Percentiles rank a stretch among this genome's conserved stretches.
Conservation (phyloP, 805 yeast species). For the Suhomyces kilbournensis region DNA sequence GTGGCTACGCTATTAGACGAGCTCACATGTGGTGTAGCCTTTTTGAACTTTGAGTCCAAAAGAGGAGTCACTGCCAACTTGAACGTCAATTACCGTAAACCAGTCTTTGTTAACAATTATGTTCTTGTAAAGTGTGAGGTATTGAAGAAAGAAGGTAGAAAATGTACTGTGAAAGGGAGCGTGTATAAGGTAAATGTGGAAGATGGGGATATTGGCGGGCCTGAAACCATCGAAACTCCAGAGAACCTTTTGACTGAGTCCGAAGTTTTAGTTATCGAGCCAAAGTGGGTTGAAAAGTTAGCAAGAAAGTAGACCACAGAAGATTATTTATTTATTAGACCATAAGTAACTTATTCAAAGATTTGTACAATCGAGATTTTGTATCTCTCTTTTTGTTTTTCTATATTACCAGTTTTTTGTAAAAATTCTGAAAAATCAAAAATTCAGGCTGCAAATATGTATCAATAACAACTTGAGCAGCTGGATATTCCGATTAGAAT, state of each 20-base stretch:
- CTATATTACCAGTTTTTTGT: neutral
- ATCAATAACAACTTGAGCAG: no score
- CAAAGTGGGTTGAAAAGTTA: slow-evolving; percentile 36
- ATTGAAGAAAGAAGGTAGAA: slow-evolving; percentile 33
- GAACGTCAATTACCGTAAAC: slow-evolving; percentile 38
- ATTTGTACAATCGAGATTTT: neutral
- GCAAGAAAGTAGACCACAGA: neutral
- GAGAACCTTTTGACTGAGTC: slow-evolving; percentile 32
- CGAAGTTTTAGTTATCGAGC: slow-evolving; percentile 42
- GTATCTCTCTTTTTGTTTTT: neutral
- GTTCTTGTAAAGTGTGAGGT: slow-evolving; percentile 35
- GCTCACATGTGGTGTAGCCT: slow-evolving; percentile 41
- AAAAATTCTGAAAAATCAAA: no score
- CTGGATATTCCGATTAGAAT: neutral
- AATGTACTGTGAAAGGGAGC: slow-evolving; percentile 38
- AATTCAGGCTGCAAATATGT: no score
- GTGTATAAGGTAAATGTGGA: slow-evolving; percentile 25
- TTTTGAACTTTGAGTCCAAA: slow-evolving; percentile 37
- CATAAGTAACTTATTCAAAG: neutral
- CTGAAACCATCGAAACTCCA: slow-evolving; percentile 17
- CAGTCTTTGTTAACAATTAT: slow-evolving; percentile 30
- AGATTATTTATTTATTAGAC: neutral
- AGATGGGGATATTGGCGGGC: slow-evolving; percentile 9
- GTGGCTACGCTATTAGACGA: slow-evolving; percentile 44
- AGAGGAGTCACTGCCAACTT: slow-evolving; percentile 45